Conservation (phyloP, 352 stramenopile genomes). For the Pythium aristosporum region DNA sequence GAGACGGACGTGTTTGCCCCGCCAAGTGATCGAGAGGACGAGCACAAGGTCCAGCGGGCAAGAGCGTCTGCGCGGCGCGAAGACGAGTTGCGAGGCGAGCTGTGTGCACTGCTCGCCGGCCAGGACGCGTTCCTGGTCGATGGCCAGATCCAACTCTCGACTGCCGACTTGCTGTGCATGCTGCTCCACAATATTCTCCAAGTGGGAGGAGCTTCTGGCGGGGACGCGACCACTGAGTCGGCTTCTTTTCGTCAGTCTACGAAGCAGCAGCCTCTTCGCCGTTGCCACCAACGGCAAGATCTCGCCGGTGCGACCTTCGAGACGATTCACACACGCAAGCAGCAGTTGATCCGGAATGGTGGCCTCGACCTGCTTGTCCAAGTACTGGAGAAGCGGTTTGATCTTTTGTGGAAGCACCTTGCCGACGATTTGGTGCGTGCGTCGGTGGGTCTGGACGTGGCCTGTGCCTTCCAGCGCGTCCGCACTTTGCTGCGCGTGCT, state of each 20-base stretch:
- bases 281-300: slow-evolving; percentile 13
- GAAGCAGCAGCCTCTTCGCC: background rate
- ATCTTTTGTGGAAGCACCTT: slow-evolving; percentile 7
- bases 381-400: slow-evolving; percentile 18
- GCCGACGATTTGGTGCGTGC: background rate
- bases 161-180: slow-evolving; percentile 33
- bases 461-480: slow-evolving; percentile 35
- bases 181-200: slow-evolving; percentile 50
- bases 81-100: slow-evolving; percentile 16
- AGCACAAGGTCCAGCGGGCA: background rate
- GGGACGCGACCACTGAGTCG: background rate
- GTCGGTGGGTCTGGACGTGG: slow-evolving; percentile 21
- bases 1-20: background rate
- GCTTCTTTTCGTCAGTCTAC: background rate
- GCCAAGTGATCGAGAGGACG: background rate
- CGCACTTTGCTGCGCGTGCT: slow-evolving; percentile 54
- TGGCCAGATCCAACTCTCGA: slow-evolving; percentile 30
- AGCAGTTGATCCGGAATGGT: slow-evolving; percentile 40
- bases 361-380: slow-evolving; percentile 34
- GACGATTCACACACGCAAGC: slow-evolving; percentile 34
- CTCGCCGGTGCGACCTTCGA: slow-evolving; percentile 29
- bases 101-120: slow-evolving; percentile 29
- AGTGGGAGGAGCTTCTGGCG: slow-evolving; percentile 23
- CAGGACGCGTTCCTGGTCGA: slow-evolving; percentile 41
- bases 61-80: slow-evolving; percentile 9